A percentile compares a stretch with the other conserved stretches of the same genome.
Evolutionary conservation across 768 basidiomycete genomes (phyloP).

Genomic region (Kwoniella bestiolae): DNA sequence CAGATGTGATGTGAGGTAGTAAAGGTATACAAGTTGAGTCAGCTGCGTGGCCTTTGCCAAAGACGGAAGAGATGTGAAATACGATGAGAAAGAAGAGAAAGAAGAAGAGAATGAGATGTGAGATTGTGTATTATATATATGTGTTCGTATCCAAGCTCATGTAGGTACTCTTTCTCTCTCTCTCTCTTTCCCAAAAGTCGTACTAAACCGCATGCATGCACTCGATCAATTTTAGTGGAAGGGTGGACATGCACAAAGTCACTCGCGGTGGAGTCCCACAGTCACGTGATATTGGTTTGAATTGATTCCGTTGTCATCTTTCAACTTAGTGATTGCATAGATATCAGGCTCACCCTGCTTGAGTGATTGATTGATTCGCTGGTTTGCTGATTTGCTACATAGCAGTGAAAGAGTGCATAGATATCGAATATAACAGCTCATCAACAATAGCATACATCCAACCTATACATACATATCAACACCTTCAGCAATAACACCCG

Average conservation of each 20-base stretch:
- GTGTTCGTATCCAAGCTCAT: slow-evolving; percentile 3
- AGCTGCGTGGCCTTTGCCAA: background rate
- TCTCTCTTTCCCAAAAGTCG: too few species aligned
- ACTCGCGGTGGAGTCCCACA: slow-evolving; percentile 1
- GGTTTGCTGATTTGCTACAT: background rate
- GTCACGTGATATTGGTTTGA: background rate
- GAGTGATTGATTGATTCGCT: slow-evolving; percentile 16
- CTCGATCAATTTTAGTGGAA: background rate
- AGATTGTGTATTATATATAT: background rate
- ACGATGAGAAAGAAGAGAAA: slow-evolving; percentile 5
- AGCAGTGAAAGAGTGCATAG: too few species aligned
- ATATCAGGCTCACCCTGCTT: slow-evolving; percentile 21
- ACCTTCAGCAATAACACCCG: background rate
- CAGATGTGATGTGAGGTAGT: background rate
- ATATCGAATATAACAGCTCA: too few species aligned
- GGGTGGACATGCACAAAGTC: background rate
- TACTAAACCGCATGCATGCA: background rate
- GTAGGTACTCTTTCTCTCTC: background rate
- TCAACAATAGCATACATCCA: background rate
- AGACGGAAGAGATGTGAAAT: background rate
- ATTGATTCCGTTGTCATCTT: slow-evolving; percentile 16
- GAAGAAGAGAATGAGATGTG: slow-evolving; percentile 2
- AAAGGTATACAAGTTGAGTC: background rate
- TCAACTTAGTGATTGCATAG: background rate
- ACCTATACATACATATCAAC: background rate